Conservation (phyloP, 305 asterid species). For the Withania somnifera region DNA sequence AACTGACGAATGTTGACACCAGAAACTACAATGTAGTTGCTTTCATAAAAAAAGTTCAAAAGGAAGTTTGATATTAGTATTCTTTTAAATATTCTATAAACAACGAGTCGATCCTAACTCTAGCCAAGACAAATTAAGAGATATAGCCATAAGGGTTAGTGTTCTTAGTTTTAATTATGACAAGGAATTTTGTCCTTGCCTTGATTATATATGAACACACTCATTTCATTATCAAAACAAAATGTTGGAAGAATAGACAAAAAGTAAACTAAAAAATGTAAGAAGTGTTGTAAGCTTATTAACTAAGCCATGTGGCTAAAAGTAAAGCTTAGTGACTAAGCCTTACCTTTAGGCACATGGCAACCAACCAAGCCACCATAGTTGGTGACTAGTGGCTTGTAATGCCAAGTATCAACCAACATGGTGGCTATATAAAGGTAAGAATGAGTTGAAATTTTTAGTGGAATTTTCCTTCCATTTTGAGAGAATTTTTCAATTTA, state of each 20-base stretch:
- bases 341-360: no score
- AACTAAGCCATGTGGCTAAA: no score
- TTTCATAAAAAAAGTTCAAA: background rate
- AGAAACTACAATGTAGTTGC: constrained; percentile 2
- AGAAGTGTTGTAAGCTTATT: no score
- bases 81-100: background rate
- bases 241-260: background rate
- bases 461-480: no score
- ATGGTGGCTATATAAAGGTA: no score
- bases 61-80: background rate
- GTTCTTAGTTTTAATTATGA: background rate
- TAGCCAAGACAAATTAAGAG: background rate
- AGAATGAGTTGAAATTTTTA: no score
- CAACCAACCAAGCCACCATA: no score
- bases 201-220: background rate
- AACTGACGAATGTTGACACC: background rate
- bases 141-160: background rate
- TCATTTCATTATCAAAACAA: background rate
- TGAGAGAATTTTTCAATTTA: no score
- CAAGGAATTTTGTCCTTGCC: background rate
- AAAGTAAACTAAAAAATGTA: background rate
- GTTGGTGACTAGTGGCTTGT: no score
- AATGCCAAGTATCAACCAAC: no score
- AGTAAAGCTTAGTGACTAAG: no score
- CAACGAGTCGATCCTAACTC: background rate